A percentile compares a stretch with the other conserved stretches of the same genome.
These are phyloP conservation scores for Calvatia gigantea DNA, from an alignment of 768 basidiomycete species.

Conservation along the genomic window DNA sequence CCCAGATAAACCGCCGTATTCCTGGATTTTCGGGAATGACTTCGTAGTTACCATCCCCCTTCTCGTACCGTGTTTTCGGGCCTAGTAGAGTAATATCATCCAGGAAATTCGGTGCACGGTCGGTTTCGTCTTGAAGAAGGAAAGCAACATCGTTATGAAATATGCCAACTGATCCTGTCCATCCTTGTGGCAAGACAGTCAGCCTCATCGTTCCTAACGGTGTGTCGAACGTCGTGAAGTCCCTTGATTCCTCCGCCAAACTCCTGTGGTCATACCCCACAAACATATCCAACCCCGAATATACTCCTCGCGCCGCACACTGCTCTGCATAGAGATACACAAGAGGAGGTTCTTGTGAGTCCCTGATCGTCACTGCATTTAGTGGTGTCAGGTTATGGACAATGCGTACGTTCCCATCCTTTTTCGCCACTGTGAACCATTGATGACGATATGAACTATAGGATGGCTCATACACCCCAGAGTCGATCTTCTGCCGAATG, in stretches of 20 bases:
- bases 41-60: conserved; percentile 18
- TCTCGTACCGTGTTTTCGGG: conserved; percentile 27
- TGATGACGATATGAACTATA: conserved; percentile 30
- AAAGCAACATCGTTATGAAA: conserved; percentile 31
- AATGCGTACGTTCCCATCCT: conserved; percentile 27
- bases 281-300: conserved; percentile 30
- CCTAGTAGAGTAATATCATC: conserved; percentile 31
- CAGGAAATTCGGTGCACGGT: conserved; percentile 21
- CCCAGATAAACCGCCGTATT: conserved; percentile 35
- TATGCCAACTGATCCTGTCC: conserved; percentile 31
- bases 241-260: conserved; percentile 19
- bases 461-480: conserved; percentile 33
- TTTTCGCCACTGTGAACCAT: conserved; percentile 38
- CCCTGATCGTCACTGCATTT: conserved; percentile 30
- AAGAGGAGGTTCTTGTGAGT: conserved; percentile 30
- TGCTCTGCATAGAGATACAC: conserved; percentile 29
- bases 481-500: conserved; percentile 27
- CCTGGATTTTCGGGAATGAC: conserved; percentile 21
- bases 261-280: conserved; percentile 32
- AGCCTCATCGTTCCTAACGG: conserved; percentile 30
- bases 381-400: too few species aligned
- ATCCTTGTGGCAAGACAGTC: conserved; percentile 34
- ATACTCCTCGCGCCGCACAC: conserved; percentile 23
- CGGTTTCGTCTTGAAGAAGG: conserved; percentile 28
- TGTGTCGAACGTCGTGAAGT: conserved; percentile 36